Base-by-base conservation (phyloP, 306 rosid species). In the Rosa multiflora region DNA sequence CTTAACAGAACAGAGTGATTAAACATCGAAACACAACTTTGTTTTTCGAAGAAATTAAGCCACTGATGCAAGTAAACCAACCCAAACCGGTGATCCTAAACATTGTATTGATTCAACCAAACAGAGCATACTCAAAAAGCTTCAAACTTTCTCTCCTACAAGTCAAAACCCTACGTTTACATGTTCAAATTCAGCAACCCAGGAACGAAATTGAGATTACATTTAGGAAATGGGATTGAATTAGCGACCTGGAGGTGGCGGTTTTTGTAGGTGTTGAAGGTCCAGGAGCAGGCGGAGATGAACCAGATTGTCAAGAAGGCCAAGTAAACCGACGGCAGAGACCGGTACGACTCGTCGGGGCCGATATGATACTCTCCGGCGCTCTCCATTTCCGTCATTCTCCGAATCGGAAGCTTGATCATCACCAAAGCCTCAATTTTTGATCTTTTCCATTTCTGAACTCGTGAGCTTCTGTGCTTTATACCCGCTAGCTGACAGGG, bases 251-350 rank as follows among this genome's bases (percentile, higher is more conserved):
- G 99, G 76, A 83, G 92, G 81, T 86, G 98, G 81, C 99, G 97
- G 67, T 83, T 91, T 76, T 83, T 90, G 83, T 82, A 93, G 83
- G 96, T 91, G 82, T 91, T 93, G 79, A 86, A 53, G 76, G 99
- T 90, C 99, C 99, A 96, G 55, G 94, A 90, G 79, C 86, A 93
- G 70, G 93, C 93, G 70, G 93, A 90, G 90, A 91, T 71, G 53
- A 93, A 80, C 99, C 98, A 96, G 76, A 96, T 81, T 37, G 87
- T 85, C 77, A 90, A 69, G 85, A 93, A 91, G 78, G 87, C 85
- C 71, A 93, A 76, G 90, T 93, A 96, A 17, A 96, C 86, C 52
- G 88, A 80, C 63, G 99, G 98, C 4, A 96, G 91, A 55, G 89
- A 82, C 46, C 98, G 90, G 74, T 86, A 93, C 11, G 96, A 90